Evolutionary conservation across 2,329 filamentous ascomycete species (phyloP), one percentile per base, ranked within the genome.

Genomic region (Neoarthrinium moseri): DNA sequence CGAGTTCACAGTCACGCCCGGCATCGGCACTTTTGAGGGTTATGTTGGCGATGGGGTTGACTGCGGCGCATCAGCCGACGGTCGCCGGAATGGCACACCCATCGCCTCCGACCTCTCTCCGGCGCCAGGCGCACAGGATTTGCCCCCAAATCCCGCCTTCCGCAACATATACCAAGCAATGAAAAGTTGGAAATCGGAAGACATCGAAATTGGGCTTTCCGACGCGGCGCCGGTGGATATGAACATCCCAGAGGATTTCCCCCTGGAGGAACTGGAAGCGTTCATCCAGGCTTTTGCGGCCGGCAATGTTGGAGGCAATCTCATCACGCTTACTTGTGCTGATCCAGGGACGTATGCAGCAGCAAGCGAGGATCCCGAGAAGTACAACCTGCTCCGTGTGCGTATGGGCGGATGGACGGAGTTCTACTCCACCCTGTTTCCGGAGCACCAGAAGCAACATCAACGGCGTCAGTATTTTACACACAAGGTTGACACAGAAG

Each of bases 351-450:
- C 54, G 3, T 56, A 56, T n/a, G 12, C 43, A 36, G 32, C 22
- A 13, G 54, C 54, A 5, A 49, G 44, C 3, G 46, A 43, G 23
- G 54, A 56, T 18, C 47, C 50, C 1, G 54, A 56, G 34, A 51
- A 51, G 13, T 56, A 56, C 22, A 53, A 54, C 18, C 50, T 56
- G 13, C 8, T 56, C 2, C 47, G 54, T 5, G 51, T 56, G n/a
- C 49, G 53, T 6, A 56, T 56, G 54, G 54, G 53, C 12, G 51
- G 54, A 3, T 56, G 51, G 54, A 40, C 54, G 6, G 51, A 56
- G 45, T 56, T 56, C 13, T 56, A 54, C 23, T 44, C 50, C 6
- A 53, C 51, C 29, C 49, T 56, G 49, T 56, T 56, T 22, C 53
- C 54, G 2, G 51, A 49, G 6, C 50, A 56, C 46, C 53, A 56